These are phyloP conservation scores for Penicillium angulare DNA, from an alignment of 495 filamentous ascomycete species.

Conservation along the genomic window DNA sequence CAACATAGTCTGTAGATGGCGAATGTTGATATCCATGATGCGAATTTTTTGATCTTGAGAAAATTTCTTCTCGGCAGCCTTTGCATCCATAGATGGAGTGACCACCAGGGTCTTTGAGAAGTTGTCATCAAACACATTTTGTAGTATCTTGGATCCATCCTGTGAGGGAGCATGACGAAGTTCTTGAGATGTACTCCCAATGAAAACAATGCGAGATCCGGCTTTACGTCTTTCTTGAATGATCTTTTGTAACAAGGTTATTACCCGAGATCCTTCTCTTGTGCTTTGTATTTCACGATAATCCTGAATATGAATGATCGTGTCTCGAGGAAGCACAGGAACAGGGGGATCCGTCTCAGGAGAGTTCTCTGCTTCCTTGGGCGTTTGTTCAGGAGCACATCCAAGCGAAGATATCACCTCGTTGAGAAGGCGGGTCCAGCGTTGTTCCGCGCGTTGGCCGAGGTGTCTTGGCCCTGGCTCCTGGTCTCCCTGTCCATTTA, in stretches of 20 bases:
- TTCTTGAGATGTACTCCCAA: constrained; percentile 61
- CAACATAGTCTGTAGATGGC: constrained; percentile 69
- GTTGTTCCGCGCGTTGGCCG: constrained; percentile 23
- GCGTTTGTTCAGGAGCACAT: constrained; percentile 3
- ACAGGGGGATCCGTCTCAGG: constrained; percentile 11
- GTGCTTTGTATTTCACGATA: constrained; percentile 70
- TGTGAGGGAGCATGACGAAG: constrained; percentile 18
- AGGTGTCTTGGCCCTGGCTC: constrained; percentile 16
- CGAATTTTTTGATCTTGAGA: constrained; percentile 45
- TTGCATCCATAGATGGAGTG: constrained; percentile 37
- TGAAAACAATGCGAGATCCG: constrained; percentile 69
- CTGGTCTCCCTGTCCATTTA: constrained; percentile 31
- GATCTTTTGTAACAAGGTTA: constrained; percentile 65
- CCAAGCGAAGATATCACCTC: constrained; percentile 31
- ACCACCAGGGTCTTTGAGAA: constrained; percentile 54
- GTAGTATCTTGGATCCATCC: constrained; percentile 49
- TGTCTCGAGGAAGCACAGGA: constrained; percentile 27
- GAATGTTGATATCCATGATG: constrained; percentile 62
- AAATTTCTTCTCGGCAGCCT: constrained; percentile 37
- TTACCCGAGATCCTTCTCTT: constrained; percentile 57
- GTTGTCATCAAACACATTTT: constrained; percentile 47
- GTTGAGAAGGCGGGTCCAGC: constrained; percentile 38
- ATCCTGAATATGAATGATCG: constrained; percentile 80
- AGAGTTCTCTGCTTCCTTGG: constrained; percentile 9
- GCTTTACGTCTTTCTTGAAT: constrained; percentile 65